Evolutionary conservation across 2,329 filamentous ascomycete genomes (phyloP), one percentile per base, ranked within the genome.

Genomic region (Alternaria brassicicola): DNA sequence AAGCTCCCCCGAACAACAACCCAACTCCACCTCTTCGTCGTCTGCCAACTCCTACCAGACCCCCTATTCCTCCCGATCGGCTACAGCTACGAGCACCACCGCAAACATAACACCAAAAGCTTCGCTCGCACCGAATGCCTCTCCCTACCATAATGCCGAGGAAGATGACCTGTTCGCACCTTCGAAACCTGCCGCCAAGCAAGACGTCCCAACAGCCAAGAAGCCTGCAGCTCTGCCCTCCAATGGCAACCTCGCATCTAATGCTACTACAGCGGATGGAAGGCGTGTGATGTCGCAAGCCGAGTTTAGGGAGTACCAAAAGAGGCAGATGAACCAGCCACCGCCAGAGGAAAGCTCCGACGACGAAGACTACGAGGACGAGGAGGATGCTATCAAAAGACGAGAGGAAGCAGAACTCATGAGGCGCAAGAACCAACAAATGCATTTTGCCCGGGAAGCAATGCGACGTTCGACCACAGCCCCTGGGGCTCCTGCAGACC

Each of bases 331-430:
- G 39, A 59, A 63, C 7, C 65, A 75, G 35, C 63, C 73, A n/a
- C 51, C 59, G 3, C 60, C 66, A 19, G 62, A 69, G 7, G 69
- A 74, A 38, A 70, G 66, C 56, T 71, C 70, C 2, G 72, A 73
- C 8, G 71, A 75, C 8, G 73, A 76, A 33, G 72, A 76, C 42
- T 76, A 77, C 52, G 75, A 77, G 39, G 75, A 76, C 41, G 75
- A 77, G 57, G 75, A 77, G 55, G 75, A 77, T 15, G 70, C 70
- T 3, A 72, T 74, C 53, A 63, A 65, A 61, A 69, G 70, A 49
- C 69, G 73, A 13, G 63, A 75, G 49, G 69, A 76, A 52, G 72
- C 76, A 45, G 71, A 75, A 46, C 61, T 72, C 17, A 53, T 68
- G 39, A 67, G 70, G 41, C 70, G 73, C 17, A 72, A 73, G 57